Base-by-base conservation (phyloP, 1,284 basidiomycete species). In the Ustilago trichophora region DNA sequence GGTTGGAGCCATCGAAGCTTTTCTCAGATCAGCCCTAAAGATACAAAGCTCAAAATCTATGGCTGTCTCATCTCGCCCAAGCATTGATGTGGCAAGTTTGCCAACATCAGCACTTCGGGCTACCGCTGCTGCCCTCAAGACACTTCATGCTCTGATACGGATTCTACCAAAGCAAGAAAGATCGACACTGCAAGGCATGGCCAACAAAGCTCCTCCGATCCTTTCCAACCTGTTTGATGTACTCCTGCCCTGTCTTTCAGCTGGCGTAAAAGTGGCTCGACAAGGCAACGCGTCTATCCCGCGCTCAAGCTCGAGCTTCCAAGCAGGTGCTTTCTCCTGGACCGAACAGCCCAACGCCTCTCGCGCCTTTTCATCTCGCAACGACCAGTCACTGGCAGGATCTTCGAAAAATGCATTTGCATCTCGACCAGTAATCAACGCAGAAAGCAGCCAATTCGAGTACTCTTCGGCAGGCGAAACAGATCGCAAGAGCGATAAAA, bases 401-500 rank as follows among this genome's bases (percentile, higher is more conserved):
- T n/a, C n/a, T n/a, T n/a, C n/a, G n/a, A n/a, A n/a, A n/a, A n/a
- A n/a, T n/a, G n/a, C n/a, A n/a, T n/a, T n/a, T n/a, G n/a, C n/a
- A n/a, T n/a, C n/a, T n/a, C n/a, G n/a, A n/a, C n/a, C n/a, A n/a
- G n/a, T n/a, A n/a, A n/a, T n/a, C n/a, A n/a, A n/a, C n/a, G n/a
- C n/a, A n/a, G n/a, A n/a, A n/a, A n/a, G n/a, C n/a, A n/a, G n/a
- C n/a, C n/a, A n/a, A n/a, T n/a, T n/a, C n/a, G n/a, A n/a, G n/a
- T n/a, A 37, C 19, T 51, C 55, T 13, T 65, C 54, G 3, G 21
- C 47, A 3, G 47, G 43, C 18, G 62, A 65, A 36, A 53, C 50
- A 13, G 62, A 65, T 6, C 42, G 55, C 22, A 52, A 47, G 19
- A 66, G 63, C 48, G 56, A 66, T 31, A 54, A 66, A 12, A 67